Evolutionary conservation across 495 filamentous ascomycete genomes (phyloP).

Genomic region (Talaromyces wortmannii): DNA sequence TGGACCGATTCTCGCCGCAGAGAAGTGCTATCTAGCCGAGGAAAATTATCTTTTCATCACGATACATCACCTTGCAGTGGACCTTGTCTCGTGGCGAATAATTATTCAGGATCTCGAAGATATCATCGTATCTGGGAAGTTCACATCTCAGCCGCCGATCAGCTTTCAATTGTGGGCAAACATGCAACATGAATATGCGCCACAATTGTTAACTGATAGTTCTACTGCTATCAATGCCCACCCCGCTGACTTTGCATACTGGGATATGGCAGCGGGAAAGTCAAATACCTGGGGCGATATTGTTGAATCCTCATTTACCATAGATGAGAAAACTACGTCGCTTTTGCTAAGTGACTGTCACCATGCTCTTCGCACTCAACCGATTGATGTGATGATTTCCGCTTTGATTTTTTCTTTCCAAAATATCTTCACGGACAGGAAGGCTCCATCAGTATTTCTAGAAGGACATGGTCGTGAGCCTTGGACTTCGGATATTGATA

Average conservation of each 20-base stretch:
- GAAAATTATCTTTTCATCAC: slow-evolving; percentile 38
- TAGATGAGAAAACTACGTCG: slow-evolving; percentile 21
- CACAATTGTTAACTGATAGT: slow-evolving; percentile 1
- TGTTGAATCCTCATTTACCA: slow-evolving; percentile 11
- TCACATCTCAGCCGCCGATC: slow-evolving; percentile 29
- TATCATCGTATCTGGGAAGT: slow-evolving; percentile 27
- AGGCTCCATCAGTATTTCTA: slow-evolving; percentile 24
- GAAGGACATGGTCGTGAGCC: slow-evolving; percentile 29
- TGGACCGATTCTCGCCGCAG: slow-evolving; percentile 16
- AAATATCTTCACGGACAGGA: slow-evolving; percentile 37
- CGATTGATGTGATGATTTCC: slow-evolving; percentile 31
- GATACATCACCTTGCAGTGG: slow-evolving; percentile 50
- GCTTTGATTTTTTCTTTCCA: slow-evolving; percentile 37
- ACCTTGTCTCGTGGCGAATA: slow-evolving; percentile 51
- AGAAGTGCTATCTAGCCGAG: slow-evolving; percentile 27
- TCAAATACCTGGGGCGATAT: slow-evolving; percentile 27
- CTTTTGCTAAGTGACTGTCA: slow-evolving; percentile 20
- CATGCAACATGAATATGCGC: slow-evolving; percentile 23
- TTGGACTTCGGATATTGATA: slow-evolving; percentile 17
- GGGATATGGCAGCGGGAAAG: slow-evolving; percentile 27
- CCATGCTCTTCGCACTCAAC: slow-evolving; percentile 22
- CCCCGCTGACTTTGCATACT: slow-evolving; percentile 18
- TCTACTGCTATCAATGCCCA: not conserved
- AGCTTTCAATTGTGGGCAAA: slow-evolving; percentile 48
- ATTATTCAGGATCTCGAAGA: slow-evolving; percentile 48